phyloP scores from a whole-genome alignment of 352 stramenopile genomes.

The Globisporangium emineosum region DNA sequence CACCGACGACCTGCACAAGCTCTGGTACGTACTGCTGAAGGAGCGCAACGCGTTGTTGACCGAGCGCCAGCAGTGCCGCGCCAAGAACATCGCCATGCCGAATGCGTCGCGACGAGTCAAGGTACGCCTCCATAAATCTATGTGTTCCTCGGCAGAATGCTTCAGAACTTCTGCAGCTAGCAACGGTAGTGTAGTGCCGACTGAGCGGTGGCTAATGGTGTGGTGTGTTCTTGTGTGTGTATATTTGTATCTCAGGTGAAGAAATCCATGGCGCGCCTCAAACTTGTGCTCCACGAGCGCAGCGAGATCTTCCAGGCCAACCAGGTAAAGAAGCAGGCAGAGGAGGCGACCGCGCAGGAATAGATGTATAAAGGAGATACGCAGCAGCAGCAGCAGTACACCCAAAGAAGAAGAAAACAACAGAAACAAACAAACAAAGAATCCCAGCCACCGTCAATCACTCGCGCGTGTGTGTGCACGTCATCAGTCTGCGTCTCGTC shows the following conservation, averaged over 20 bases:
- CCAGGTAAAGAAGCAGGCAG: constrained; percentile 41
- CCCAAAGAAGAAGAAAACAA: background rate
- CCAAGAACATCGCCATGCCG: constrained; percentile 74
- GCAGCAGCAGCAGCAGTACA: background rate
- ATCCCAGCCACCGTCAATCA: background rate
- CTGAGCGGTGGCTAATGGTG: background rate
- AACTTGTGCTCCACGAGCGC: constrained; percentile 84
- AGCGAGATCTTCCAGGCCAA: constrained; percentile 79
- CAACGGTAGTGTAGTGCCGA: background rate
- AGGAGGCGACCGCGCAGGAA: constrained; percentile 18
- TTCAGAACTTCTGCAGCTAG: background rate
- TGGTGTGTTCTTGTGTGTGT: constrained; percentile 1
- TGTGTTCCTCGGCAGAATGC: background rate
- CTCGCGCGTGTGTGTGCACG: background rate
- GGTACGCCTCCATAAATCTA: constrained; percentile 25
- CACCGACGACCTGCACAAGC: constrained; percentile 98
- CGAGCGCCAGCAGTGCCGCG: constrained; percentile 81
- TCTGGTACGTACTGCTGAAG: constrained; percentile 98
- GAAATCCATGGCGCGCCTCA: constrained; percentile 87
- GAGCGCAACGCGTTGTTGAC: constrained; percentile 97
- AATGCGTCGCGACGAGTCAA: constrained; percentile 77
- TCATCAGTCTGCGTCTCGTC: background rate
- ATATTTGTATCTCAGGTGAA: constrained; percentile 44
- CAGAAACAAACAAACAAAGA: constrained; percentile 1
- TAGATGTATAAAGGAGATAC: constrained; percentile 12